Base-by-base conservation (phyloP, 2,329 filamentous ascomycete species). In the Trichoderma brevicompactum region DNA sequence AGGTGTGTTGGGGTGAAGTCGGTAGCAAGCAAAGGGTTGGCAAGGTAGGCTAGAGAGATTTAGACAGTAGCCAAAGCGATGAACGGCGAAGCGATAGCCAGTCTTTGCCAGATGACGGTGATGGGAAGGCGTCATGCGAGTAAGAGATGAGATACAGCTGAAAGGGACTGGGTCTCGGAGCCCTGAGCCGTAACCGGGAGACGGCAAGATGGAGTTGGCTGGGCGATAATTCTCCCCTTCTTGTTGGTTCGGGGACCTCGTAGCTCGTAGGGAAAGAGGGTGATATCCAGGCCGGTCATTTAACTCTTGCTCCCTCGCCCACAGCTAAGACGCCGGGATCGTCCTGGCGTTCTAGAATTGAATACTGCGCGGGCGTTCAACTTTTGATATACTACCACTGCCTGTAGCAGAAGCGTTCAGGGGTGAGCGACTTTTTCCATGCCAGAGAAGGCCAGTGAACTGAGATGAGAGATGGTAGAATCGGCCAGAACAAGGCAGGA, bases 1-100 rank as follows among this genome's bases (percentile, higher is more conserved):
- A 67, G 67, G 67, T 66, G 68, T 63, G 66, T 63, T 64, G 43
- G 69, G 64, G 64, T 68, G 65, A 67, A 58, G 70, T 70, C 54
- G 68, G 68, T 54, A 66, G 65, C 60, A 50, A 67, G 40, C 23
- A 54, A 32, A 43, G 50, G 50, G 28, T 41, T 36, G 19, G 38
- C 36, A 36, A 38, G 36, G 52, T 32, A n/a, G 41, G 48, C 34
- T 19, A 56, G 9, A 40, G 56, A 32, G 52, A 56, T 56, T n/a
- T 48, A n/a, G 52, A n/a, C 19, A 19, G 44, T 64, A 38, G 53
- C 32, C 53, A 40, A 12, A 41, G 64, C n/a, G 19, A 43, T 46
- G 41, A 13, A 60, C 28, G 55, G 54, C 10, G 10, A 43, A 49
- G 41, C 40, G 61, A 52, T 50, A 36, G 48, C 34, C 32, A 23